Percentiles rank a stretch among this genome's conserved stretches.
phyloP scores from a whole-genome alignment of 2,329 filamentous ascomycete genomes.

The Cercospora sp. region DNA sequence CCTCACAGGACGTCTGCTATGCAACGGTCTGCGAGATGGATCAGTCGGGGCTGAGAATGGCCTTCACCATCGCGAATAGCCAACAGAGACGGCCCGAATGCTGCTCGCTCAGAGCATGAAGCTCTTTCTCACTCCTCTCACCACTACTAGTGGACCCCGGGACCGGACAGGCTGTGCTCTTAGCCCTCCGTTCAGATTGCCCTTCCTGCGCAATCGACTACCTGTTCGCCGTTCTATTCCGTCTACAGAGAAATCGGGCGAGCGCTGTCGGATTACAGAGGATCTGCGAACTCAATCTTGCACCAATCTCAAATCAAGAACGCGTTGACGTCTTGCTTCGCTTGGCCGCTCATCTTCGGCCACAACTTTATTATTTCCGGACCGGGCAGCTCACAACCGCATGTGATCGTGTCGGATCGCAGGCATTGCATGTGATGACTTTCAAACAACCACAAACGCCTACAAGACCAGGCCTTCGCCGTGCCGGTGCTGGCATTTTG shows the following conservation, averaged over 20 bases:
- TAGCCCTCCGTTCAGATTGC: not conserved
- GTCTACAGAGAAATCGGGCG: not conserved
- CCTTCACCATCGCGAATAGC: too few species aligned
- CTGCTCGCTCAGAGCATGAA: not conserved
- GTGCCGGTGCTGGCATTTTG: not conserved
- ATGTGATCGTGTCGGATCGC: not conserved
- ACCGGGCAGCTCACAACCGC: not conserved
- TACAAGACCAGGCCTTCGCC: not conserved
- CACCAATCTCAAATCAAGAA: not conserved
- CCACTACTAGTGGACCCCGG: too few species aligned
- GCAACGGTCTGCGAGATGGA: too few species aligned
- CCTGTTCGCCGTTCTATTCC: not conserved
- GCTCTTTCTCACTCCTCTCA: not conserved
- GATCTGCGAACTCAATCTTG: not conserved
- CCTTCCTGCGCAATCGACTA: not conserved
- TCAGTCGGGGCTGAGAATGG: too few species aligned
- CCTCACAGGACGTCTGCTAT: too few species aligned
- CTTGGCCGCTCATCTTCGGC: not conserved
- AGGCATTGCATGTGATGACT: not conserved
- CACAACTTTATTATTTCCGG: not conserved
- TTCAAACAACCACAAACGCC: not conserved
- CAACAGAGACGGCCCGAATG: not conserved
- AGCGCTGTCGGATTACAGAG: not conserved
- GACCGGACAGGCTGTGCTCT: not conserved
- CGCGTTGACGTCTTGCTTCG: not conserved